Conservation (phyloP, 2,329 filamentous ascomycete genomes). For the Parascedosporium putredinis region DNA sequence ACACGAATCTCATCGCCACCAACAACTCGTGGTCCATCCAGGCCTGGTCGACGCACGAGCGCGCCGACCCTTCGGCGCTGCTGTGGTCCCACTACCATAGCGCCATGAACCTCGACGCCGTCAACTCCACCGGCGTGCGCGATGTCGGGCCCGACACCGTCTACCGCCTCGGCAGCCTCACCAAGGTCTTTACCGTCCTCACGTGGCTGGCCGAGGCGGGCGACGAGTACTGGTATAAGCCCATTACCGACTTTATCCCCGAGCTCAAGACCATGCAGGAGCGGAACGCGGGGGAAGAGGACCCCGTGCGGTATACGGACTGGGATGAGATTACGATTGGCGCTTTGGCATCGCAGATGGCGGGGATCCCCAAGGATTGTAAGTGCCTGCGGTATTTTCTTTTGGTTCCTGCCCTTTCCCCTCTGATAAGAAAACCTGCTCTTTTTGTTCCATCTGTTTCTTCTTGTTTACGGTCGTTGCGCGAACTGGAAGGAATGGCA, state of each 20-base stretch:
- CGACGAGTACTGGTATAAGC: conserved; percentile 25
- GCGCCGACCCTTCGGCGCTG: conserved; percentile 13
- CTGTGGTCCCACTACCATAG: conserved; percentile 18
- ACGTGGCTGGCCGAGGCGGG: conserved; percentile 29
- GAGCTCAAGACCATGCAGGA: conserved; percentile 21
- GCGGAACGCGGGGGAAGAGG: conserved; percentile 11
- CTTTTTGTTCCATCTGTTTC: no score
- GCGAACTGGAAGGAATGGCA: neutral
- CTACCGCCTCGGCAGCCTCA: conserved; percentile 31
- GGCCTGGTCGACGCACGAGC: conserved; percentile 15
- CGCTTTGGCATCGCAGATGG: conserved; percentile 24
- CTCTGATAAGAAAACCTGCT: no score
- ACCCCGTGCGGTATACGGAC: conserved; percentile 15
- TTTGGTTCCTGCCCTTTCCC: no score
- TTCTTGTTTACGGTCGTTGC: no score
- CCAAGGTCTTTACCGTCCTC: conserved; percentile 33
- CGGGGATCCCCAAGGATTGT: conserved; percentile 26
- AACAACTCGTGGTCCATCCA: conserved; percentile 18
- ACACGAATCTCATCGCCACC: conserved; percentile 10
- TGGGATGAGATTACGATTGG: conserved; percentile 27
- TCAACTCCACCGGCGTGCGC: conserved; percentile 15
- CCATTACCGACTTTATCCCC: conserved; percentile 30
- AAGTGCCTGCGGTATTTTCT: conserved; percentile 8
- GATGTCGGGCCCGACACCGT: conserved; percentile 21
- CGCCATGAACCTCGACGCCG: conserved; percentile 10